A percentile compares a stretch with the other conserved stretches of the same genome.
Evolutionary conservation across 805 yeast species (phyloP).

Genomic region (Wickerhamomyces hampshirensis): DNA sequence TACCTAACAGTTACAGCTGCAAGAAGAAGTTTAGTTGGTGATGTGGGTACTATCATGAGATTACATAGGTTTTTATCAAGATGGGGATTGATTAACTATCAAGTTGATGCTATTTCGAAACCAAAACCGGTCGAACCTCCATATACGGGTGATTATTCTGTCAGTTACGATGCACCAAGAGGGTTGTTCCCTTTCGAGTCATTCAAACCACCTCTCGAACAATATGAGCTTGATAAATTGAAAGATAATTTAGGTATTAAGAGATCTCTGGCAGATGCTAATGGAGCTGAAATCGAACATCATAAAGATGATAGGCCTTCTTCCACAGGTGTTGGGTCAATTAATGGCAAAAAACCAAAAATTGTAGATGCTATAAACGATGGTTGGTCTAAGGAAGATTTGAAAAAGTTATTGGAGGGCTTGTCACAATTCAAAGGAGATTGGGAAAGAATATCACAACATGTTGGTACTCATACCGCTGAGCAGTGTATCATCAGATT

Average conservation of each 20-base stretch:
- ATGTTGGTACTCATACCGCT: constrained; percentile 63
- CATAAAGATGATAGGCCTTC: constrained; percentile 7
- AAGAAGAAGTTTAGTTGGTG: constrained; percentile 86
- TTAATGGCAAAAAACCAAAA: constrained; percentile 30
- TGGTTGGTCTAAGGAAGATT: constrained; percentile 66
- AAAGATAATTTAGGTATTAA: constrained; percentile 28
- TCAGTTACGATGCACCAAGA: constrained; percentile 82
- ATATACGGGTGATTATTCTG: constrained; percentile 69
- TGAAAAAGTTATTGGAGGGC: constrained; percentile 57
- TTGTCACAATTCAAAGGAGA: constrained; percentile 60
- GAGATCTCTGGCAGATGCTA: constrained; percentile 12
- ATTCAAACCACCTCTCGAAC: constrained; percentile 55
- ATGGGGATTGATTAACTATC: constrained; percentile 94
- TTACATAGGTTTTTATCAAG: constrained; percentile 78
- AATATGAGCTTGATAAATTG: constrained; percentile 37
- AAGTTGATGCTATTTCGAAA: constrained; percentile 73
- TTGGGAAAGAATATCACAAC: constrained; percentile 73
- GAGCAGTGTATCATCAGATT: constrained; percentile 80
- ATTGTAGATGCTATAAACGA: constrained; percentile 32
- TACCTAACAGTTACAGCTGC: constrained; percentile 87
- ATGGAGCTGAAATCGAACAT: constrained; percentile 6
- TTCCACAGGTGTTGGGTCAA: background rate
- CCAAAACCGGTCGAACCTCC: constrained; percentile 71
- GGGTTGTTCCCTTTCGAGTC: constrained; percentile 91
- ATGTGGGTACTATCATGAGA: constrained; percentile 83